Evolutionary conservation across 495 filamentous ascomycete genomes (phyloP).

Genomic region (Neurospora sp.): DNA sequence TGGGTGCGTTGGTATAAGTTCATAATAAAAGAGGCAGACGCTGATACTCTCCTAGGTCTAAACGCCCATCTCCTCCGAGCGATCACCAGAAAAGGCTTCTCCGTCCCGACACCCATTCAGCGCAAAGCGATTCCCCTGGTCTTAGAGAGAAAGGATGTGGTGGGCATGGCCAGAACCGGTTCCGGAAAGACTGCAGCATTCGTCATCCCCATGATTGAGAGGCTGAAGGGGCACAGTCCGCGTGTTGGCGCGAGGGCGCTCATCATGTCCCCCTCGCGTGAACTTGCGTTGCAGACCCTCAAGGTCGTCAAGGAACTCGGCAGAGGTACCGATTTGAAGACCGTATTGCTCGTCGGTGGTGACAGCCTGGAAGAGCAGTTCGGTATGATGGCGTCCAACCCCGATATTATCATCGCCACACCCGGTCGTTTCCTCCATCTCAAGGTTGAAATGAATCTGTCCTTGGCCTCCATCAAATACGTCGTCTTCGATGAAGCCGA

Average conservation of each 20-base stretch:
- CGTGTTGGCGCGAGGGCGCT: conserved; percentile 75
- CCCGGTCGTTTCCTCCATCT: conserved; percentile 92
- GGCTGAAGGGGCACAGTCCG: conserved; percentile 77
- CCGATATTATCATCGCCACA: conserved; percentile 93
- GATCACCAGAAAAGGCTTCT: conserved; percentile 87
- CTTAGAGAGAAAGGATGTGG: conserved; percentile 80
- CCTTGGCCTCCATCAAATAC: conserved; percentile 76
- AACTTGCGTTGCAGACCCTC: conserved; percentile 87
- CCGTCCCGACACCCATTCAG: conserved; percentile 93
- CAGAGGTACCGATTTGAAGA: conserved; percentile 79
- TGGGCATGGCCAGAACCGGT: conserved; percentile 94
- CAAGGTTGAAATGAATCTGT: conserved; percentile 87
- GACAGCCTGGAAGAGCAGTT: conserved; percentile 97
- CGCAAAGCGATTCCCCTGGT: conserved; percentile 89
- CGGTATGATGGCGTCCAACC: conserved; percentile 80
- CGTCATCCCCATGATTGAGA: conserved; percentile 95
- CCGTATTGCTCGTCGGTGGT: conserved; percentile 82
- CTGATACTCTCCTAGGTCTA: conserved; percentile 41
- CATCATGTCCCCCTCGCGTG: conserved; percentile 82
- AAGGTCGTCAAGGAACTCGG: conserved; percentile 94
- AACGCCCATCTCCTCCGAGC: conserved; percentile 74
- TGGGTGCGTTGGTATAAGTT: conserved; percentile 48
- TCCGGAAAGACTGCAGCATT: conserved; percentile 97
- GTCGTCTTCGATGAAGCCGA: conserved; percentile 97
- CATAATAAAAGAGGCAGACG: neutral